Evolutionary conservation across 352 stramenopile genomes (phyloP).

Genomic region (Bremia lactucae): DNA sequence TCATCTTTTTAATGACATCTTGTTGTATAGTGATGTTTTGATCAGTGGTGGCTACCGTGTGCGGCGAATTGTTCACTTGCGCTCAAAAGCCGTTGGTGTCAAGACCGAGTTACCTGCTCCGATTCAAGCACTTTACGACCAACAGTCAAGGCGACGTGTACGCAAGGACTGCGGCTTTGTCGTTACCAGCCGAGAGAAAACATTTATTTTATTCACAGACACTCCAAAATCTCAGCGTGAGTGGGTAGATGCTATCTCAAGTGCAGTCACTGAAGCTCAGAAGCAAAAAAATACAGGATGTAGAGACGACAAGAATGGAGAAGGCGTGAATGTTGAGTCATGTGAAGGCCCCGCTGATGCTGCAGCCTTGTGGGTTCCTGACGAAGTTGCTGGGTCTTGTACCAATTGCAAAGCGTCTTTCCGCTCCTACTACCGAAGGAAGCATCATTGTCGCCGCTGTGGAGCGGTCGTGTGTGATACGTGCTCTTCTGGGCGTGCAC

Average conservation of each 20-base stretch:
- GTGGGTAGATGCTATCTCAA: conserved; percentile 50
- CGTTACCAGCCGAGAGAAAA: conserved; percentile 73
- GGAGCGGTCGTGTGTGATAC: conserved; percentile 67
- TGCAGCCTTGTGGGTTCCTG: conserved; percentile 66
- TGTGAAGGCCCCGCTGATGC: conserved; percentile 45
- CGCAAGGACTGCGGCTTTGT: conserved; percentile 57
- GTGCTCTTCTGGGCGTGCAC: conserved; percentile 54
- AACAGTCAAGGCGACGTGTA: conserved; percentile 25
- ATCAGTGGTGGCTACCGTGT: conserved; percentile 66
- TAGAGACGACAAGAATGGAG: conserved; percentile 16
- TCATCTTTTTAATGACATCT: conserved; percentile 79
- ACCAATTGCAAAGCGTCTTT: conserved; percentile 59
- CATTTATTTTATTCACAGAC: conserved; percentile 63
- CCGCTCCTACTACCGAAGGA: conserved; percentile 61
- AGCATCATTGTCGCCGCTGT: conserved; percentile 72
- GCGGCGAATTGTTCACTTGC: conserved; percentile 56
- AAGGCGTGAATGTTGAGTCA: conserved; percentile 12
- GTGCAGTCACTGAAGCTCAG: conserved; percentile 45
- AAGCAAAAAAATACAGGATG: conserved; percentile 9
- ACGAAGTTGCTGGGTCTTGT: conserved; percentile 51
- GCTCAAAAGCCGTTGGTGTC: conserved; percentile 61
- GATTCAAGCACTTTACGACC: conserved; percentile 40
- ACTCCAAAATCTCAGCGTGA: conserved; percentile 30
- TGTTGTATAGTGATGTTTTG: conserved; percentile 72
- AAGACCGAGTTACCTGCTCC: conserved; percentile 43